phyloP scores from a whole-genome alignment of 306 rosid species.

The Cicer bijugum region DNA sequence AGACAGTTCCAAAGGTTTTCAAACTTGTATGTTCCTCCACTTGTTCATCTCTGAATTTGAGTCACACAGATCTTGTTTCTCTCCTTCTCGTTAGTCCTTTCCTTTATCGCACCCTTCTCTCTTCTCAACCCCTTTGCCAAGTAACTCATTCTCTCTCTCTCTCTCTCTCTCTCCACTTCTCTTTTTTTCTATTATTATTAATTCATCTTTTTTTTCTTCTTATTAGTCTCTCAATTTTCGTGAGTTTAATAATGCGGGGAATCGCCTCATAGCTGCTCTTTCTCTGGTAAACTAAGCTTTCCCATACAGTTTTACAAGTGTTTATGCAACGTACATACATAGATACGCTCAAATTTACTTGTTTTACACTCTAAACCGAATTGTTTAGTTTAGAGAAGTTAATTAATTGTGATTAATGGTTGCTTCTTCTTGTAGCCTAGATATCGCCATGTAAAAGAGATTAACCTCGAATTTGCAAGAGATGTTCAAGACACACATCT shows the following conservation, averaged over 20 bases:
- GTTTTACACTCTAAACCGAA: neutral
- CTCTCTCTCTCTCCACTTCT: neutral
- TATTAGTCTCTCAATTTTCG: slow-evolving; percentile 64
- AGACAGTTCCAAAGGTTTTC: slow-evolving; percentile 67
- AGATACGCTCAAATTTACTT: neutral
- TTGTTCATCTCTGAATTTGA: slow-evolving; percentile 37
- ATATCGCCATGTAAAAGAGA: slow-evolving; percentile 59
- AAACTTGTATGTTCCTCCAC: slow-evolving; percentile 61
- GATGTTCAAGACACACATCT: slow-evolving; percentile 81
- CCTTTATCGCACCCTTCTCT: slow-evolving; percentile 61
- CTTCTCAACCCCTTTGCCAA: slow-evolving; percentile 67
- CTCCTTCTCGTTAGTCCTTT: slow-evolving; percentile 70
- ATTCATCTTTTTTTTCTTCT: neutral
- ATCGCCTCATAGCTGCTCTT: slow-evolving; percentile 69
- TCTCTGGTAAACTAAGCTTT: slow-evolving; percentile 54
- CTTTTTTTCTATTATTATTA: neutral
- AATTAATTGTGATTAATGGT: slow-evolving; percentile 22
- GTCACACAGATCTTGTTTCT: slow-evolving; percentile 63
- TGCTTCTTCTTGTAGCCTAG: slow-evolving; percentile 60
- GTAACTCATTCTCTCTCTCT: slow-evolving; percentile 28
- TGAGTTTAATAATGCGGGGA: slow-evolving; percentile 68
- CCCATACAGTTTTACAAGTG: too few species aligned
- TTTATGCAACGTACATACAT: neutral
- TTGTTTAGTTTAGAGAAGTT: neutral
- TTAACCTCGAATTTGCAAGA: slow-evolving; percentile 77